Evolutionary conservation across 768 basidiomycete genomes (phyloP).

Genomic region (Hygrophorus pudorinus): DNA sequence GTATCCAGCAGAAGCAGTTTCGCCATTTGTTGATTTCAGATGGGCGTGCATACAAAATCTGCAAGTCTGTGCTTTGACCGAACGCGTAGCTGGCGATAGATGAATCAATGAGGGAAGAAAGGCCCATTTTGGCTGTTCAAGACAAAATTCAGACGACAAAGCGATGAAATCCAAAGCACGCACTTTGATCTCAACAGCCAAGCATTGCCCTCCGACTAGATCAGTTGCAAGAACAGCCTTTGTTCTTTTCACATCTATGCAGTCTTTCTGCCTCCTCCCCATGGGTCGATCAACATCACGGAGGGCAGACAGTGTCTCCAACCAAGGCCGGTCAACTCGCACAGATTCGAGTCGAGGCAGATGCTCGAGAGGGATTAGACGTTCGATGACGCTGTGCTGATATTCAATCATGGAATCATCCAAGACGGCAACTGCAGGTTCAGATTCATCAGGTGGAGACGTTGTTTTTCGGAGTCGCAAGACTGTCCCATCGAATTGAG

Average conservation of each 20-base stretch:
- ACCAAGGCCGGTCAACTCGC: slow-evolving; percentile 43
- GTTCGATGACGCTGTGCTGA: slow-evolving; percentile 51
- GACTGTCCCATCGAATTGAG: slow-evolving; percentile 51
- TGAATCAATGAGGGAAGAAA: slow-evolving; percentile 64
- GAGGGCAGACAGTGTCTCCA: slow-evolving; percentile 37
- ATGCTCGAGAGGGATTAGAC: slow-evolving; percentile 49
- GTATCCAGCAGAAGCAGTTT: slow-evolving; percentile 38
- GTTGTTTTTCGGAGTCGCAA: slow-evolving; percentile 71
- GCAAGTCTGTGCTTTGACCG: slow-evolving; percentile 64
- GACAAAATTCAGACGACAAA: slow-evolving; percentile 1
- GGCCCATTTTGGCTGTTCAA: slow-evolving; percentile 87
- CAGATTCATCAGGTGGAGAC: slow-evolving; percentile 8
- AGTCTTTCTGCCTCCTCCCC: slow-evolving; percentile 43
- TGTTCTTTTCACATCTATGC: slow-evolving; percentile 42
- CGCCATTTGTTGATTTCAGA: slow-evolving; percentile 32
- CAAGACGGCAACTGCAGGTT: not conserved
- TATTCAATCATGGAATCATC: slow-evolving; percentile 39
- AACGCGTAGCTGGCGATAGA: slow-evolving; percentile 47
- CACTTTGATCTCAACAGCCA: slow-evolving; percentile 92
- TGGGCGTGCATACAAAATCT: slow-evolving; percentile 87
- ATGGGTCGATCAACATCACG: slow-evolving; percentile 46
- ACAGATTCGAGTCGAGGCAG: slow-evolving; percentile 52
- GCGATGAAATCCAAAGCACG: slow-evolving; percentile 5
- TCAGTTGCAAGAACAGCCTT: slow-evolving; percentile 75
- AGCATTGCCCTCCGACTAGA: slow-evolving; percentile 52